phyloP scores from a whole-genome alignment of 2,329 filamentous ascomycete species.

The Neocucurbitaria cava region DNA sequence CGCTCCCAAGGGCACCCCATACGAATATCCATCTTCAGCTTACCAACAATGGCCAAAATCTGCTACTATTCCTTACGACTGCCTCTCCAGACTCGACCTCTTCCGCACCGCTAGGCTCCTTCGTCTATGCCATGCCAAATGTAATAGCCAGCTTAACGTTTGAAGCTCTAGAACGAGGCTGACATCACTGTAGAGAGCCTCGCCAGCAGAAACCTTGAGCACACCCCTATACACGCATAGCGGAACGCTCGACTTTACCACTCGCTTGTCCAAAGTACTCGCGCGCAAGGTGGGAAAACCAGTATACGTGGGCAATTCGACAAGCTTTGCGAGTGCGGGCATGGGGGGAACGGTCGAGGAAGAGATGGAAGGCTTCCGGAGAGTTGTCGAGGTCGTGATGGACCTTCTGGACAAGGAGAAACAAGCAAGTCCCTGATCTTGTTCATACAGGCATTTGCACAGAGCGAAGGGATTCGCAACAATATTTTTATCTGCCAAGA shows the following conservation, averaged over 20 bases:
- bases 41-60: slow-evolving; percentile 59
- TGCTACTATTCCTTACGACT: slow-evolving; percentile 65
- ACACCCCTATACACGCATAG: slow-evolving; percentile 81
- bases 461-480: background rate
- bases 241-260: slow-evolving; percentile 83
- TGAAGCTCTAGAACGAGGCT: slow-evolving; percentile 10
- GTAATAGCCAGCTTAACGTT: slow-evolving; percentile 58
- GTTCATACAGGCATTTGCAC: background rate
- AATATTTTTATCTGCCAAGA: background rate
- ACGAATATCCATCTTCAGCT: slow-evolving; percentile 67
- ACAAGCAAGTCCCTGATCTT: background rate
- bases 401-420: slow-evolving; percentile 53
- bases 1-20: slow-evolving; percentile 63
- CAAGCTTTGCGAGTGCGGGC: slow-evolving; percentile 75
- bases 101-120: slow-evolving; percentile 72
- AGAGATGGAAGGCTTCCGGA: slow-evolving; percentile 87
- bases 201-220: slow-evolving; percentile 67
- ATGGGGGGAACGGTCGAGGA: slow-evolving; percentile 86
- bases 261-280: slow-evolving; percentile 81
- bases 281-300: slow-evolving; percentile 75
- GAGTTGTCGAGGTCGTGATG: slow-evolving; percentile 74
- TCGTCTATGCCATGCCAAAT: slow-evolving; percentile 92
- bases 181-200: slow-evolving; percentile 42
- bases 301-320: slow-evolving; percentile 89
- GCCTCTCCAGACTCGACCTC: slow-evolving; percentile 50